Conservation (phyloP, 2,329 filamentous ascomycete genomes). For the Alternaria gansuensis region DNA sequence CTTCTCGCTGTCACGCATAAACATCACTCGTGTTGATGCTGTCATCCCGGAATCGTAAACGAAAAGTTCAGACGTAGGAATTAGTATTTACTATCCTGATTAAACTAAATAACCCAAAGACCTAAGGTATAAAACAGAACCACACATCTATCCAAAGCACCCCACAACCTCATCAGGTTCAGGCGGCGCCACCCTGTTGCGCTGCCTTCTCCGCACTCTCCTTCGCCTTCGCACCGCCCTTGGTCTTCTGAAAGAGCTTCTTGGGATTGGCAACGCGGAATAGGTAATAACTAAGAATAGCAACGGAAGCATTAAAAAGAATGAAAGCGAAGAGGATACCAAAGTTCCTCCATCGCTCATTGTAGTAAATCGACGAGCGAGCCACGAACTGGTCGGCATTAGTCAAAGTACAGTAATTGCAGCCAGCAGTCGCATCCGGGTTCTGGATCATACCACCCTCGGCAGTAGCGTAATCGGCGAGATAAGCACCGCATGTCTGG, state of each 20-base stretch:
- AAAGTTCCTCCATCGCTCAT: constrained; percentile 70
- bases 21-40: neutral
- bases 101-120: constrained; percentile 6
- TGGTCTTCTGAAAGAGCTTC: constrained; percentile 27
- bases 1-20: neutral
- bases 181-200: constrained; percentile 24
- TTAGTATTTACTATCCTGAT: neutral
- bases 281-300: constrained; percentile 67
- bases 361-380: constrained; percentile 54
- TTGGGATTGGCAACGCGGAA: constrained; percentile 45
- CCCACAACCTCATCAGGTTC: neutral
- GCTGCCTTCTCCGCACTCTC: constrained; percentile 24
- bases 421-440: constrained; percentile 55
- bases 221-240: constrained; percentile 28
- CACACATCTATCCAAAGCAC: neutral
- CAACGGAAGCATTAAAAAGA: constrained; percentile 68
- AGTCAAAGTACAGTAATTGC: constrained; percentile 60
- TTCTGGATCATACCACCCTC: constrained; percentile 57
- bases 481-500: constrained; percentile 57
- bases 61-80: neutral
- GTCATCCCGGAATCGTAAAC: neutral
- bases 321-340: constrained; percentile 75
- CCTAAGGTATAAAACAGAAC: neutral
- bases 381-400: constrained; percentile 61
- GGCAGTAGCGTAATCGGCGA: constrained; percentile 53